Evolutionary conservation across 129 eudicot genomes (phyloP), one percentile per base, ranked within the genome.

Genomic region (Centella asiatica): DNA sequence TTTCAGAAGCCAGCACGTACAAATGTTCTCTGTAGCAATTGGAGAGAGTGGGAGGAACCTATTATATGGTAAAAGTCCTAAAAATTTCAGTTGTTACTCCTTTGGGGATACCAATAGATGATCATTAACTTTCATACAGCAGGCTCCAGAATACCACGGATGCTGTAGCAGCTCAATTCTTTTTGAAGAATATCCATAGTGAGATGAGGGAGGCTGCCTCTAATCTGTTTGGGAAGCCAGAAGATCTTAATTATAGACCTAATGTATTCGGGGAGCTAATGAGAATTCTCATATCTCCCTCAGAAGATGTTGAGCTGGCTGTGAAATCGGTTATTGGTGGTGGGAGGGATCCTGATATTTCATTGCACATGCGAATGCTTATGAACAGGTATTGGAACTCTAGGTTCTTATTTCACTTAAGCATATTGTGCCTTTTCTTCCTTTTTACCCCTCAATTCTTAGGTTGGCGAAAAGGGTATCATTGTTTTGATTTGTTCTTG

Each of bases 71-170:
- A 80, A 74, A 54, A 27, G 19, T 9, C 27, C 26, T 52, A 53
- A 12, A 42, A 9, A 3, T 3, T 39, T 46, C 15, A 69, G 4
- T 26, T 48, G 9, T 27, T 44, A 9, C 28, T 53, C 18, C 34
- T 54, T 27, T 46, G 24, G 42, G 14, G 13, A 33, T 60, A 26
- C 60, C 37, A 40, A 51, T 48, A 52, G 33, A 56, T 48, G 27
- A 18, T n/a, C 33, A 18, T 36, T 75, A 60, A 70, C 29, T 42
- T 70, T 59, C 18, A 27, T 57, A 46, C 31, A 32, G 29, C 83
- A 90, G 97, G 97, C 79, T 90, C 67, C 95, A 90, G 65, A 83
- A 83, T 62, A 78, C 95, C 18, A 90, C 95, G 20, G 97, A 90
- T 77, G 89, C 97, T 39, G 83, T 90, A 78, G 95, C 93, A 25